Evolutionary conservation across 257 asterid species (phyloP).

Genomic region (Fraxinus excelsior): DNA sequence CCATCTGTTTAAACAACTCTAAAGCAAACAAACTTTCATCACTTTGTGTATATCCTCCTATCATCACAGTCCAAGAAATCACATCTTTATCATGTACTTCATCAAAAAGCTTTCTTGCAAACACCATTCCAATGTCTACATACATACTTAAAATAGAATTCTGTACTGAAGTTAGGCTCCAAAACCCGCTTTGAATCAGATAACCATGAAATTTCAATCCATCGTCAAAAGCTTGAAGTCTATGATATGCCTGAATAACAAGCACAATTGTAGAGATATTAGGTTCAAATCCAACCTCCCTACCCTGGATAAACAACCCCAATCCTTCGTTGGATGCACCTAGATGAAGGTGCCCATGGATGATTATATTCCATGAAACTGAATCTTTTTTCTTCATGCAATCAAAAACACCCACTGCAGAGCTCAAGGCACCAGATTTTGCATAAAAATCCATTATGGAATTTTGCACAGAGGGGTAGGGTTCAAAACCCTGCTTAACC

Average conservation of each 20-base stretch:
- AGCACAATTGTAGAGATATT: conserved; percentile 77
- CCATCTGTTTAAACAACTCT: conserved; percentile 57
- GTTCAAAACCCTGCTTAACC: conserved; percentile 65
- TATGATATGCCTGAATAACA: conserved; percentile 59
- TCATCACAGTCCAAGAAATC: conserved; percentile 81
- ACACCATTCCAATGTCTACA: conserved; percentile 50
- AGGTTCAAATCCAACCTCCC: conserved; percentile 61
- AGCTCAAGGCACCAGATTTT: conserved; percentile 57
- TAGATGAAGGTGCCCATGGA: conserved; percentile 55
- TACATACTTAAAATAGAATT: conserved; percentile 69
- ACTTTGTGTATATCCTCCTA: conserved; percentile 51
- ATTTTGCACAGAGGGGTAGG: conserved; percentile 60
- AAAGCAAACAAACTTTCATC: conserved; percentile 43
- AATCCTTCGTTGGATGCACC: conserved; percentile 51
- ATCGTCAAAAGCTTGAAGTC: conserved; percentile 38
- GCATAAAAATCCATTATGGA: conserved; percentile 73
- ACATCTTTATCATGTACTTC: conserved; percentile 75
- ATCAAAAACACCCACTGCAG: conserved; percentile 49
- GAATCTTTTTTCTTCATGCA: conserved; percentile 57
- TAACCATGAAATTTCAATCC: conserved; percentile 60
- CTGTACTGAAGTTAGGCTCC: conserved; percentile 57
- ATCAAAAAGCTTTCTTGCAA: conserved; percentile 62
- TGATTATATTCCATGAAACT: conserved; percentile 83
- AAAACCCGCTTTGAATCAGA: conserved; percentile 55
- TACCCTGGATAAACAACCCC: conserved; percentile 51